Conservation (phyloP, 108 stramenopile species). For the Cylindrotheca fusiformis region DNA sequence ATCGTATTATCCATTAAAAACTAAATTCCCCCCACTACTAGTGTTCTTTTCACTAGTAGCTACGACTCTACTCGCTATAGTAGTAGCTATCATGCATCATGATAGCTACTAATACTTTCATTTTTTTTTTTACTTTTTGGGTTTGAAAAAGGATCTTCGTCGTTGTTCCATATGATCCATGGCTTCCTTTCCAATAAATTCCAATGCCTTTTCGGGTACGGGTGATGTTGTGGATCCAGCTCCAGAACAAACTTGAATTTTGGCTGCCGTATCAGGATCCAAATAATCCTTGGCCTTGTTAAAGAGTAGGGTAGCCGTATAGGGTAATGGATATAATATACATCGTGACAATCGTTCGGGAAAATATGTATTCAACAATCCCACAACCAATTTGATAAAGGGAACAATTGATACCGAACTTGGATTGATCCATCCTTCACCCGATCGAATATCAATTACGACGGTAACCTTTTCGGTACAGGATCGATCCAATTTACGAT, state of each 20-base stretch:
- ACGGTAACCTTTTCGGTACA: conserved; percentile 50
- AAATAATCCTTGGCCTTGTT: conserved; percentile 8
- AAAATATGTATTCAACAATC: conserved; percentile 45
- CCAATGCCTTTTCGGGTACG: conserved; percentile 5
- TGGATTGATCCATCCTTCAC: conserved; percentile 72
- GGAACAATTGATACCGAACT: conserved; percentile 52
- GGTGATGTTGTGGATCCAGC: conserved; percentile 6
- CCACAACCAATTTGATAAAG: conserved; percentile 47
- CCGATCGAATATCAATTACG: conserved; percentile 67
- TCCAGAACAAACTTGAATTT: conserved; percentile 20
- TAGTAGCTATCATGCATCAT: no score
- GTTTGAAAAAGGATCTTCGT: no score
- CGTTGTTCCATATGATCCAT: conserved; percentile 11
- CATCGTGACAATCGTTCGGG: conserved; percentile 65
- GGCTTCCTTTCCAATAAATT: conserved; percentile 8
- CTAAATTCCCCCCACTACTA: no score
- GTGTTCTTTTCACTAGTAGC: no score
- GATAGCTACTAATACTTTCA: no score
- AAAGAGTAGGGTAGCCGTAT: background rate
- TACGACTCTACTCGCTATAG: no score
- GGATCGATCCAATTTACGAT: conserved; percentile 44
- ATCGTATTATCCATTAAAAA: no score
- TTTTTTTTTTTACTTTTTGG: no score
- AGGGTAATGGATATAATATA: conserved; percentile 66
- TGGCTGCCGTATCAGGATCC: conserved; percentile 20